Evolutionary conservation across 75 land plant species (phyloP), one percentile per base, ranked within the genome.

Genomic region (Selaginella tamariscina): DNA sequence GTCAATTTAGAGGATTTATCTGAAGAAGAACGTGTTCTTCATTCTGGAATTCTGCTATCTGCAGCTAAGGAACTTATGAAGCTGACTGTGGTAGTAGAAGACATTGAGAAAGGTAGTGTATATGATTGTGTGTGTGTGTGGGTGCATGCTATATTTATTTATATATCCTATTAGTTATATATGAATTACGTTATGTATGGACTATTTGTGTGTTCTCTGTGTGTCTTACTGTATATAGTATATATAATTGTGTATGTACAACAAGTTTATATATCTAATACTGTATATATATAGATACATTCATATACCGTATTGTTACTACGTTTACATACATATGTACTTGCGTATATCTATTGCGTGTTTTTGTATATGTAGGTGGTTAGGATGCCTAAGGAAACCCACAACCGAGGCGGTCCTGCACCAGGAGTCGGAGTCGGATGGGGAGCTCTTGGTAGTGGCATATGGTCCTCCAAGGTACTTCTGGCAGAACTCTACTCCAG

Each of bases 401-500:
- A n/a, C n/a, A n/a, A n/a, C 27, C 78, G 99, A 79, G 99, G 96
- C 26, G 99, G 99, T 23, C 99, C 92, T 67, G 85, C 99, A 62
- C 99, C 96, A 44, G 96, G 96, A 32, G 64, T 87, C 49, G 99
- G 99, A 54, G 11, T 85, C 32, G 99, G 99, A 1, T 95, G 99
- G 99, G 96, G 70, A 66, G 49, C 15, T 39, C 49, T 15, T 39
- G 84, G 85, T 65, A 92, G 99, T 29, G 99, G 96, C 9, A 78
- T 81, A 72, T 95, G 91, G 88, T 95, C 99, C 15, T 27, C 2
- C 26, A 59, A 70, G 27, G 67, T 78, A 29, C 68, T 90, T 27
- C 74, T 87, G 55, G 76, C 81, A 32, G 81, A 87, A 77, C 65
- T 65, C 55, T 85, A 87, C 75, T 81, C 84, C 27, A 44, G 70